Evolutionary conservation across 2,329 filamentous ascomycete genomes (phyloP), one percentile per base, ranked within the genome.

Genomic region (Alternaria triticina): DNA sequence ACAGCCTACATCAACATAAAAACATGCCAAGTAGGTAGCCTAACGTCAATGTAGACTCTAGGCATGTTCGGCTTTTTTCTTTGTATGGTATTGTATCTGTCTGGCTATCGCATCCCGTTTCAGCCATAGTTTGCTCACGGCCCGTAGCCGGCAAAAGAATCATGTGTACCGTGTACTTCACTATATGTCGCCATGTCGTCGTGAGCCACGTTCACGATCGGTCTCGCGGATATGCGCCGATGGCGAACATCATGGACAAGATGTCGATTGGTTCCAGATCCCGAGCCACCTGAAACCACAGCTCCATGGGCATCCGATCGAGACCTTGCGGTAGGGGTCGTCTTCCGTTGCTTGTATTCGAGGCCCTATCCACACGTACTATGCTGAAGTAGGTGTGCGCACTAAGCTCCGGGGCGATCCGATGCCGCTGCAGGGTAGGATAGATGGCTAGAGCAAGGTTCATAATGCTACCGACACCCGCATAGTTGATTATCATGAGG

Each of bases 401-500:
- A 5, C 74, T 74, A 33, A 80, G 70, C 15, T 69, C 61, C n/a
- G 77, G 76, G 8, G 72, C 71, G 5, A 79, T 65, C 30, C 72
- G 77, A 49, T 81, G 79, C 13, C 73, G 72, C 54, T 77, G 75
- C 7, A 86, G 74, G 4, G 82, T 74, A 6, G 81, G 80, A 65
- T 84, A 85, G 45, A 82, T 78, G 51, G 82, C 83, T 33, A 86
- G 78, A 3, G 81, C 81, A 54, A 86, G 80, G 33, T 79, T 81
- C 70, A 84, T 79, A 59, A 82, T 82, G 7, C 82, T 75, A 9
- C 80, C 74, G 6, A 79, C 73, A 23, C 77, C 71, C 6, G 85
- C 74, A 20, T 77, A 76, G 17, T 80, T 70, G 61, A 84, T 77
- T 15, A 86, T 83, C 45, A 80, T 77, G 20, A 85, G 74, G 17